Evolutionary conservation across 148 eudicot species (phyloP), one percentile per base, ranked within the genome.

Genomic region (Amaranthus palmeri): DNA sequence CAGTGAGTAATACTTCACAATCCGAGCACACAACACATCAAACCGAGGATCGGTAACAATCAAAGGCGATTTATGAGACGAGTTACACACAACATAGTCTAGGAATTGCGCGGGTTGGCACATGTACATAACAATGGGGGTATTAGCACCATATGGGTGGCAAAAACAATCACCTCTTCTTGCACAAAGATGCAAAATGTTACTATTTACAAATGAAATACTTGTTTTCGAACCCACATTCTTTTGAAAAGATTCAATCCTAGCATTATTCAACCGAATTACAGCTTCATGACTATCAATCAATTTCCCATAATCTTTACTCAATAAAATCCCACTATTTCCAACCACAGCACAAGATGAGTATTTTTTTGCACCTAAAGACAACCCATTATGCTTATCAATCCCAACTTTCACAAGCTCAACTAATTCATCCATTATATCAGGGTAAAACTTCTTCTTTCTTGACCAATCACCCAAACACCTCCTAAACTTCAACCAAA

Each of bases 321-420:
- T 82, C 76, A 93, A 71, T 60, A 93, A 80, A 71, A 93, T 93
- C 73, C 97, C 97, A 72, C 97, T 91, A 50, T 91, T 93, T n/a
- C 98, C 98, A 44, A 93, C 95, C 8, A 91, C 97, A 13, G 97
- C 98, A 82, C 98, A 93, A 10, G 88, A 82, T n/a, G 79, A 77
- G 56, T 86, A 89, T 59, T 70, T 79, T n/a, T 42, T 75, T 8
- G 11, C 45, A 12, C 70, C 59, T 6, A 44, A 40, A 8, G 60
- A 69, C 5, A 57, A 15, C 17, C 83, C 81, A 65, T 78, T 70
- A 53, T 75, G 72, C 63, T 51, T 40, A 79, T 80, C 86, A 55
- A 81, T 79, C 0, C 76, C 78, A 54, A 65, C 75, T 61, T 77
- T 84, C 43, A 87, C 76, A 2, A 52, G 77, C 58, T 79, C 72